Percentiles rank a stretch among this genome's conserved stretches.
phyloP scores from a whole-genome alignment of 306 rosid genomes.

The Mucuna pruriens region DNA sequence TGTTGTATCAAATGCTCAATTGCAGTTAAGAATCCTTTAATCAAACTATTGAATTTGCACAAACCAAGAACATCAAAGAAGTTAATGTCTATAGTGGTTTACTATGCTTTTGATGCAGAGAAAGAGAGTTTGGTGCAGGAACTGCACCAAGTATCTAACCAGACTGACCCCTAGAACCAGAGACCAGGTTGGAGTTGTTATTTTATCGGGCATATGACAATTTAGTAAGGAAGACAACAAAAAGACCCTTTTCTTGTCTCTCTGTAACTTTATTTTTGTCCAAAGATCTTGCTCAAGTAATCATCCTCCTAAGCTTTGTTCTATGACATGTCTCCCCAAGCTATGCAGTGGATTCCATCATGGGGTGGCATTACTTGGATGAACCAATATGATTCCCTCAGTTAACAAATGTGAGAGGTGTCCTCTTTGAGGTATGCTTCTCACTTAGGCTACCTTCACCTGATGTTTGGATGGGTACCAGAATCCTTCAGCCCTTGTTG shows the following conservation, averaged over 20 bases:
- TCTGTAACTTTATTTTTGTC: slow-evolving; percentile 52
- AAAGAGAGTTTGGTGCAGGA: slow-evolving; percentile 82
- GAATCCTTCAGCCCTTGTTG: slow-evolving; percentile 52
- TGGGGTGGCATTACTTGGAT: slow-evolving; percentile 72
- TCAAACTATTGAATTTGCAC: slow-evolving; percentile 47
- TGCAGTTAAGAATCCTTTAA: slow-evolving; percentile 46
- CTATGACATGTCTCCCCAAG: slow-evolving; percentile 70
- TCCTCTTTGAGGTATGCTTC: slow-evolving; percentile 93
- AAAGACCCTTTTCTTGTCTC: slow-evolving; percentile 45
- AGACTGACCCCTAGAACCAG: slow-evolving; percentile 91
- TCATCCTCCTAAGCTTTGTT: slow-evolving; percentile 57
- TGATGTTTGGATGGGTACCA: slow-evolving; percentile 45
- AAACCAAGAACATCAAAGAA: slow-evolving; percentile 49
- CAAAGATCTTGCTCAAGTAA: slow-evolving; percentile 51
- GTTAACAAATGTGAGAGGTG: slow-evolving; percentile 80
- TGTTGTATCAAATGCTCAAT: slow-evolving; percentile 33
- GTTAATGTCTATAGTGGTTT: slow-evolving; percentile 72
- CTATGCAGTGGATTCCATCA: slow-evolving; percentile 65
- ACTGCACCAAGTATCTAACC: slow-evolving; percentile 91
- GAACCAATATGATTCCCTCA: slow-evolving; percentile 60
- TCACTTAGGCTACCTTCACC: slow-evolving; percentile 77
- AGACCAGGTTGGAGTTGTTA: slow-evolving; percentile 78
- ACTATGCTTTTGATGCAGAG: slow-evolving; percentile 98
- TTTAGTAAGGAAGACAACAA: slow-evolving; percentile 71
- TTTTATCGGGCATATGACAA: slow-evolving; percentile 70